These are phyloP conservation scores for Penicillium pancosmium DNA, from an alignment of 495 filamentous ascomycete genomes.

Conservation along the genomic window DNA sequence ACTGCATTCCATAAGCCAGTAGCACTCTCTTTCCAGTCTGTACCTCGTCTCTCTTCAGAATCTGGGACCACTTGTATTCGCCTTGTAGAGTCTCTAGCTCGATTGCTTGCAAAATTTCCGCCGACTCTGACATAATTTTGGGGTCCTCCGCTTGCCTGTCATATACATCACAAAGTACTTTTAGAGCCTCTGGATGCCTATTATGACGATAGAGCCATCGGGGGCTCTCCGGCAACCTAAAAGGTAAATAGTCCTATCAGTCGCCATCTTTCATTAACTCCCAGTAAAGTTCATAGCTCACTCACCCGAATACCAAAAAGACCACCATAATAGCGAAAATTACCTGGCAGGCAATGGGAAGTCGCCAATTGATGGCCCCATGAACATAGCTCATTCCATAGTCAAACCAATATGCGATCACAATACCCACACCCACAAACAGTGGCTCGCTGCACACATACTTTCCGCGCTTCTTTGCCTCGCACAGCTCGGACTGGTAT, in stretches of 20 bases:
- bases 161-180: slow-evolving; percentile 53
- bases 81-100: slow-evolving; percentile 44
- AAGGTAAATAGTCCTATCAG: slow-evolving; percentile 14
- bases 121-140: slow-evolving; percentile 44
- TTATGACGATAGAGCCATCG: slow-evolving; percentile 48
- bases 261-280: background rate
- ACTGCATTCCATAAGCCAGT: slow-evolving; percentile 46
- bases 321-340: slow-evolving; percentile 42
- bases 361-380: slow-evolving; percentile 43
- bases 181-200: slow-evolving; percentile 45
- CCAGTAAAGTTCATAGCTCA: background rate
- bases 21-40: slow-evolving; percentile 54
- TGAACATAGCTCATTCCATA: slow-evolving; percentile 46
- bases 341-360: slow-evolving; percentile 48
- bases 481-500: slow-evolving; percentile 52
- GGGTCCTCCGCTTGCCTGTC: slow-evolving; percentile 22
- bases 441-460: slow-evolving; percentile 49
- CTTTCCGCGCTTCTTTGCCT: slow-evolving; percentile 45
- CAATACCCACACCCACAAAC: slow-evolving; percentile 40
- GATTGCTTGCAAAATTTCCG: slow-evolving; percentile 49
- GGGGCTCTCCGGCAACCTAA: slow-evolving; percentile 47
- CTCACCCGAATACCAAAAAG: slow-evolving; percentile 38
- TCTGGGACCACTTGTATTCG: slow-evolving; percentile 46
- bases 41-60: slow-evolving; percentile 54
- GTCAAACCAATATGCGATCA: slow-evolving; percentile 50